Conservation (phyloP, 306 rosid species). For the Carpinus viminea region DNA sequence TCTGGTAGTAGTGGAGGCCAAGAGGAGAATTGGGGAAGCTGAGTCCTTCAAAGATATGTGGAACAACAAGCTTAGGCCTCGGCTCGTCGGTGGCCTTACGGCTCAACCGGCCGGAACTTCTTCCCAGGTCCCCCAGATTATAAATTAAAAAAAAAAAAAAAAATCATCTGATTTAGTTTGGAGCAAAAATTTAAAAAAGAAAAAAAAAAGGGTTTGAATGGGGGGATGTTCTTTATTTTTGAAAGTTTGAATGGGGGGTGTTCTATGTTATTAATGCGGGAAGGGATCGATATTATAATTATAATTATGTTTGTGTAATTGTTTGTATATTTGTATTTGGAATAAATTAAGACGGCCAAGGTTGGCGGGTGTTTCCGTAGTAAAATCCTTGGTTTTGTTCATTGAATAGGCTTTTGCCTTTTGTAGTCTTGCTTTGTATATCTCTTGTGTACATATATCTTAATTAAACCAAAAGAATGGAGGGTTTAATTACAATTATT, state of each 20-base stretch:
- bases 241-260: background rate
- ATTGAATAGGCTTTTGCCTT: no score
- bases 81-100: conserved; percentile 25
- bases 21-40: conserved; percentile 38
- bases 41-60: conserved; percentile 34
- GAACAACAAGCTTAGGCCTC: conserved; percentile 47
- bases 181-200: no score
- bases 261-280: no score
- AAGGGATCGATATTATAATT: no score
- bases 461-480: no score
- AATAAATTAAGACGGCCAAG: background rate
- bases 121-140: conserved; percentile 16
- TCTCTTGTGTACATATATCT: background rate
- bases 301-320: background rate
- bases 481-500: background rate
- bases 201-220: no score
- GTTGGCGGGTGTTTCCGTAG: background rate
- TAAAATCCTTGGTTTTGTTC: background rate
- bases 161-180: no score
- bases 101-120: conserved; percentile 2
- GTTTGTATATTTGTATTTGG: background rate
- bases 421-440: background rate
- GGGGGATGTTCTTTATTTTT: no score
- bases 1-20: conserved; percentile 62
- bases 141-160: no score